Conservation (phyloP, 169 alveolate genomes). For the Eimeria sp. region DNA sequence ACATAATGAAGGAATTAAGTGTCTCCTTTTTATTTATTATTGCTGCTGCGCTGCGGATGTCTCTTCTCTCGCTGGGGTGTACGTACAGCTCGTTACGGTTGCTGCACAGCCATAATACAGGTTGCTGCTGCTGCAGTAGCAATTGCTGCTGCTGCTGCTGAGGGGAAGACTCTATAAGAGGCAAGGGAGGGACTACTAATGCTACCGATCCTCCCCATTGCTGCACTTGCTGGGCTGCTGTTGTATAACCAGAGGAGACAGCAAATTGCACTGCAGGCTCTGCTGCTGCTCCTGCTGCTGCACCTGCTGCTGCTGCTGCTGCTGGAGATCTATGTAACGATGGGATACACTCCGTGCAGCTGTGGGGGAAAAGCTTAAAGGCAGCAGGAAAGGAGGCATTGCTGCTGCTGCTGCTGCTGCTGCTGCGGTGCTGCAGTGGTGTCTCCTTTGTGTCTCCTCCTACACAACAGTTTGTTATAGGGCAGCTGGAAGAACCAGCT, state of each 20-base stretch:
- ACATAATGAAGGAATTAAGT: not conserved
- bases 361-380: constrained; percentile 14
- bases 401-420: no score
- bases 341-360: constrained; percentile 57
- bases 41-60: constrained; percentile 52
- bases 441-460: constrained; percentile 11
- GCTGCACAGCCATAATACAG: constrained; percentile 76
- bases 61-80: constrained; percentile 81
- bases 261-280: constrained; percentile 28
- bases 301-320: constrained; percentile 60
- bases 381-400: constrained; percentile 1
- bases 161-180: not conserved
- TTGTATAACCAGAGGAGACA: constrained; percentile 14
- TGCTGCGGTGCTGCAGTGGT: not conserved
- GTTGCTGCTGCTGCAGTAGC: constrained; percentile 50
- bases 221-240: constrained; percentile 54
- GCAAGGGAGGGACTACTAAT: constrained; percentile 77
- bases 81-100: constrained; percentile 76
- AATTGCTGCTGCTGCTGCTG: constrained; percentile 1
- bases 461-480: not conserved
- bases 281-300: not conserved
- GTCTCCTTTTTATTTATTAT: not conserved
- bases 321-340: not conserved
- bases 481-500: no score
- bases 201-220: constrained; percentile 67